Conservation (phyloP, 225 moss, liverwort and hornwort genomes). For the Straminergon stramineum region DNA sequence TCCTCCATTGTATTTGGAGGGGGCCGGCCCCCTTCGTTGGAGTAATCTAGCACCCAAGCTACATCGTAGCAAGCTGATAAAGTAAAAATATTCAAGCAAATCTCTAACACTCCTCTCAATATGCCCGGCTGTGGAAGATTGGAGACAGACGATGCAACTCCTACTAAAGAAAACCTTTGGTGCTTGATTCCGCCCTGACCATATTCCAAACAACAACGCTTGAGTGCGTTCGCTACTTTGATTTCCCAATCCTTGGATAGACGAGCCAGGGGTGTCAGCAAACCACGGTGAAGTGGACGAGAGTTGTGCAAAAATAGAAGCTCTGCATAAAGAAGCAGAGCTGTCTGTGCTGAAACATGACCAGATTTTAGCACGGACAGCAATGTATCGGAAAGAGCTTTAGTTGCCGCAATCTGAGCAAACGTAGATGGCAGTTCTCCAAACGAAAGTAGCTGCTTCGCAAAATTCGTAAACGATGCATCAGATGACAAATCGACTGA, state of each 20-base stretch:
- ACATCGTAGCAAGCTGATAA: conserved; percentile 67
- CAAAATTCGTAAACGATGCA: conserved; percentile 25
- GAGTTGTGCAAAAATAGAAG: conserved; percentile 88
- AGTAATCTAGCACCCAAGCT: conserved; percentile 62
- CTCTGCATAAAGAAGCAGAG: conserved; percentile 44
- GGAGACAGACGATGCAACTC: conserved; percentile 64
- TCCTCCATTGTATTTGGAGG: conserved; percentile 93
- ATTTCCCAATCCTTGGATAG: conserved; percentile 27
- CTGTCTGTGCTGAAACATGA: conserved; percentile 11
- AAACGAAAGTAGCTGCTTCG: conserved; percentile 37
- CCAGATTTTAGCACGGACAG: conserved; percentile 30
- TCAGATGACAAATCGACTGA: conserved; percentile 1
- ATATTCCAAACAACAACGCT: conserved; percentile 58
- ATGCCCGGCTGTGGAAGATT: conserved; percentile 56
- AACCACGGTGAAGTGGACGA: conserved; percentile 82
- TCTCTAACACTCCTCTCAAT: conserved; percentile 36
- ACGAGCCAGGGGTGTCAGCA: conserved; percentile 67
- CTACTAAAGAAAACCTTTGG: conserved; percentile 70
- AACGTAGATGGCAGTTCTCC: conserved; percentile 67
- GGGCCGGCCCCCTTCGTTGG: conserved; percentile 74
- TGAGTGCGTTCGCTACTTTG: conserved; percentile 39
- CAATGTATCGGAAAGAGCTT: conserved; percentile 56
- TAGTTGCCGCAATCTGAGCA: conserved; percentile 84
- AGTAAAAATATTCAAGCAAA: conserved; percentile 40
- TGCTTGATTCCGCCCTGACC: conserved; percentile 60